A percentile compares a stretch with the other conserved stretches of the same genome.
phyloP scores from a whole-genome alignment of 2,329 filamentous ascomycete genomes.

The Biscogniauxia mediterranea region DNA sequence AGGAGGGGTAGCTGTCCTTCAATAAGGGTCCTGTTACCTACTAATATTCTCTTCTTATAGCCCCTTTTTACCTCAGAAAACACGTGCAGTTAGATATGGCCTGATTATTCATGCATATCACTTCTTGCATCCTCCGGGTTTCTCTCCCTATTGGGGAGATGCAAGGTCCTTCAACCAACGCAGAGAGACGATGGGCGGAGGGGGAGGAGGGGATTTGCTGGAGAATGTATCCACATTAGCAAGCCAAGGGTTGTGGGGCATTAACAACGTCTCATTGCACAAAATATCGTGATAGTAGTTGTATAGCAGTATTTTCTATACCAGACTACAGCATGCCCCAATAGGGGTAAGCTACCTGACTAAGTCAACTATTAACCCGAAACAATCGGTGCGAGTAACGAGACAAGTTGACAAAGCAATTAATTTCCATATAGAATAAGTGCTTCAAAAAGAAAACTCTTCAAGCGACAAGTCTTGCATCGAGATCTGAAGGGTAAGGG shows the following conservation, averaged over 20 bases:
- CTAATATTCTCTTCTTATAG: background rate
- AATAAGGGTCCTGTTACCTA: background rate
- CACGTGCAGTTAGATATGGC: background rate
- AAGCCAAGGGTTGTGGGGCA: background rate
- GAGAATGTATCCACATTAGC: background rate
- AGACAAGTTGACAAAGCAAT: too few relatives aligned
- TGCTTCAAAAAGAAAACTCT: too few relatives aligned
- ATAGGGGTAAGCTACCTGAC: background rate
- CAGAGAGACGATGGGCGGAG: background rate
- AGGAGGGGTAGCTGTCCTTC: background rate
- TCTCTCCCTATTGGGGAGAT: too few relatives aligned
- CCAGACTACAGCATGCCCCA: background rate
- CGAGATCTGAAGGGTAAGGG: too few relatives aligned
- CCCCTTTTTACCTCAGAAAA: background rate
- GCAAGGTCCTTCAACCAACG: background rate
- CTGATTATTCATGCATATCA: too few relatives aligned
- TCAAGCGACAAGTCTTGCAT: too few relatives aligned
- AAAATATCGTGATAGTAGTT: background rate
- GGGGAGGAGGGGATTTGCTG: background rate
- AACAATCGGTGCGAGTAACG: too few relatives aligned
- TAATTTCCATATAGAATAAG: too few relatives aligned
- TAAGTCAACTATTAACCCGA: background rate
- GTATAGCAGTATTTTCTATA: background rate
- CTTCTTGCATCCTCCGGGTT: too few relatives aligned
- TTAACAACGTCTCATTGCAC: background rate